Evolutionary conservation across 2,329 filamentous ascomycete genomes (phyloP).

Genomic region (Stachybotrys chartarum): DNA sequence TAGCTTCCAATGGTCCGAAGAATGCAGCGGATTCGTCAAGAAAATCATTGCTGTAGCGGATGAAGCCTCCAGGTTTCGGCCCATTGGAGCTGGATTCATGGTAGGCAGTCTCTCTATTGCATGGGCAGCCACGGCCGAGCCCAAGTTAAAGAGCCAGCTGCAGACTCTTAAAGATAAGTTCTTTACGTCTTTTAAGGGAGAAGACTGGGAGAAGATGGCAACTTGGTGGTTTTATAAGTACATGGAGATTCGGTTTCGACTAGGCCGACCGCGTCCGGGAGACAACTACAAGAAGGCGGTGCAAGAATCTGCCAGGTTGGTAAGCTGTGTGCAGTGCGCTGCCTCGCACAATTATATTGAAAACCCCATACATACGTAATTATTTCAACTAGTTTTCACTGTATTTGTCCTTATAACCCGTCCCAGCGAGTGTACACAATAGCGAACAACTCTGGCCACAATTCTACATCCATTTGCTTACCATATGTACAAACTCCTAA

Average conservation of each 20-base stretch:
- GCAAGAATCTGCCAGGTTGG: not conserved
- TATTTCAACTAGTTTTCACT: too few relatives aligned
- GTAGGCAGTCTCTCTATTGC: not conserved
- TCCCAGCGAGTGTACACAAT: too few relatives aligned
- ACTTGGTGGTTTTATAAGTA: not conserved
- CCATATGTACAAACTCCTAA: too few relatives aligned
- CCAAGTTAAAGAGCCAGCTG: not conserved
- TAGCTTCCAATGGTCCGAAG: not conserved
- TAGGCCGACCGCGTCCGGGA: not conserved
- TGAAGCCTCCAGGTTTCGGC: not conserved
- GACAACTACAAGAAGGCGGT: not conserved
- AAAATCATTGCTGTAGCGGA: not conserved
- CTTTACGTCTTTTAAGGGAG: not conserved
- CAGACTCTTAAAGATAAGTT: not conserved
- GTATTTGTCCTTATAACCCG: too few relatives aligned
- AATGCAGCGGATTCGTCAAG: not conserved
- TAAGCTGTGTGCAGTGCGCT: not conserved
- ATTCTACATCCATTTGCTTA: too few relatives aligned
- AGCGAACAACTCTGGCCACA: too few relatives aligned
- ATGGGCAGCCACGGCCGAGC: not conserved
- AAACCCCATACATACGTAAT: too few relatives aligned
- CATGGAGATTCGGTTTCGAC: not conserved
- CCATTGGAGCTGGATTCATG: not conserved
- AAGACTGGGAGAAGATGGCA: not conserved
- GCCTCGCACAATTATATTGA: constrained; percentile 1